Base-by-base conservation (phyloP, 2,329 filamentous ascomycete species). In the Pezicula carpinea region DNA sequence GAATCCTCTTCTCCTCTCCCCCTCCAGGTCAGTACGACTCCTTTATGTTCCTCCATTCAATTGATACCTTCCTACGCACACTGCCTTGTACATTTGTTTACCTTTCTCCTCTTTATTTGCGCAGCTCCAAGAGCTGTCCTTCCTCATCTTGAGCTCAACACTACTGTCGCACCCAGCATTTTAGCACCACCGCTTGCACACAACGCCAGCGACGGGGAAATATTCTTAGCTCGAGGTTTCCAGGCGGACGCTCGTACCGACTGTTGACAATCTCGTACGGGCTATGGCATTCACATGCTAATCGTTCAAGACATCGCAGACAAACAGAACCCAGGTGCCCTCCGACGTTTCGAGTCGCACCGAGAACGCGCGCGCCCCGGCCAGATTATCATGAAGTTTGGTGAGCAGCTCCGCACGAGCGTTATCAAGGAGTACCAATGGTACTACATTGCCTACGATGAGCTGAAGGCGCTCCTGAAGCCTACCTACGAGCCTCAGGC, bases 361-460 rank as follows among this genome's bases (percentile, higher is more conserved):
- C 19, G 19, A 21, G 39, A 26, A 19, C 21, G 29, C 18, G 29
- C 29, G 26, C 22, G 29, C 13, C 78, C 76, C 38, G 77, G 77
- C 50, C 66, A 74, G 54, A 65, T 81, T 70, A 72, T 79, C 72
- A 85, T 85, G 81, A 85, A 85, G 77, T 99, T 97, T 76, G 93
- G 93, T 67, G 89, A 96, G 71, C 91, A 99, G 77, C 83, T 99
- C 63, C 89, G 89, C 55, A 92, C 89, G 62, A 96, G 91, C 66
- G 80, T 96, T 64, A 95, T 97, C 70, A 90, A 88, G 75, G 91
- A 97, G 72, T 99, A 95, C 73, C 85, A 91, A 68, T 96, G 91
- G 84, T 89, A 96, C 75, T 99, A 99, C 73, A 96, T 99, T 70
- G 87, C 89, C 71, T 99, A 99, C 72, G 91, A 96, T 66, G 88